These are phyloP conservation scores for Hydnum rufescens DNA, from an alignment of 768 basidiomycete species.

Conservation along the genomic window DNA sequence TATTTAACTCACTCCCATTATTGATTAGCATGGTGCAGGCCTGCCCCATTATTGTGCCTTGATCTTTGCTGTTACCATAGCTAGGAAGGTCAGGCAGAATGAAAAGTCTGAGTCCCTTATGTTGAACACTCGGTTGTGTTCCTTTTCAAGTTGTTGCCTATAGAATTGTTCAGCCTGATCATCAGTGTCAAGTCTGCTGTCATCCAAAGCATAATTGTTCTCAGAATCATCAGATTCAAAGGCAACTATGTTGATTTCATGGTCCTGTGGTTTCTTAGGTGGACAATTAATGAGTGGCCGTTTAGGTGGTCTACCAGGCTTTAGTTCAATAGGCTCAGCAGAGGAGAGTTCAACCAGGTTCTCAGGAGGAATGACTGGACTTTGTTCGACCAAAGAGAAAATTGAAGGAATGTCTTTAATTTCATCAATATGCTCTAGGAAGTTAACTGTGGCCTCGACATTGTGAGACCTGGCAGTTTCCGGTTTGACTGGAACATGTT, in stretches of 20 bases:
- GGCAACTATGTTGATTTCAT: background rate
- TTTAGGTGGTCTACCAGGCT: too few species aligned
- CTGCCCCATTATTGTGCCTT: background rate
- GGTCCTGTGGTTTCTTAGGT: too few species aligned
- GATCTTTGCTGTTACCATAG: background rate
- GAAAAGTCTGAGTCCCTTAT: background rate
- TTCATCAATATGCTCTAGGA: background rate
- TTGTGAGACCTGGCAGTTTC: background rate
- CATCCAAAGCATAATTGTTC: background rate
- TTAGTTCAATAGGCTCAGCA: too few species aligned
- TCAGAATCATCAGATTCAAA: background rate
- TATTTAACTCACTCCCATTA: background rate
- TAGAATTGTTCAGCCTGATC: background rate
- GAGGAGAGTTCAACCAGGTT: too few species aligned
- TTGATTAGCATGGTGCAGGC: background rate
- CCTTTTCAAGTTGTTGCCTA: background rate
- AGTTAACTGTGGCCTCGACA: background rate
- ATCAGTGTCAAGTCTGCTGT: background rate
- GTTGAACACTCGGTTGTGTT: background rate
- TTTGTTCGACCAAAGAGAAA: too few species aligned
- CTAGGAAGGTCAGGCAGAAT: background rate
- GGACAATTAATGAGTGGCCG: too few species aligned
- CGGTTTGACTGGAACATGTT: background rate
- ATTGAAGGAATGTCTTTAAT: background rate
- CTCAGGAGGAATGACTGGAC: too few species aligned